phyloP scores from a whole-genome alignment of 176 grass and related monocot genomes.

The Oryza glaberrima region DNA sequence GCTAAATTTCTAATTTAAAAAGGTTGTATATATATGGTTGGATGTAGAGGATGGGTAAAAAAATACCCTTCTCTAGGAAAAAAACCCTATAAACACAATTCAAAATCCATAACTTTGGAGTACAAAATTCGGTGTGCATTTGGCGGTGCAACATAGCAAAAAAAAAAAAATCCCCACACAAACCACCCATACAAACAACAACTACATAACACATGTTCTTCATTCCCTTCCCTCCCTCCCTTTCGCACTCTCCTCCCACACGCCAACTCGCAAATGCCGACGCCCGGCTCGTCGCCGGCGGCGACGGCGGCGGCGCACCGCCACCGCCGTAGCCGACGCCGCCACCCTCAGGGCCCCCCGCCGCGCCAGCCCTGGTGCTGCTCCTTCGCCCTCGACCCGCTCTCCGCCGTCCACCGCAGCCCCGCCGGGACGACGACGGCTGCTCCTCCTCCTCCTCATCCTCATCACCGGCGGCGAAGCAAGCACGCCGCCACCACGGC shows the following conservation, averaged over 20 bases:
- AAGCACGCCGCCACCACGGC: constrained; percentile 38
- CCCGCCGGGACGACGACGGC: background rate
- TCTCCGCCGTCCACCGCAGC: constrained; percentile 43
- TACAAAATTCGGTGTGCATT: background rate
- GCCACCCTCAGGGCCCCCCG: background rate
- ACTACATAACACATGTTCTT: constrained; percentile 32
- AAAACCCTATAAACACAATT: background rate
- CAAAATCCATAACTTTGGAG: too few species aligned
- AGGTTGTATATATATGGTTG: too few species aligned
- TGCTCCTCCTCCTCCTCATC: too few species aligned
- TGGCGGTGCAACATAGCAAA: constrained; percentile 39
- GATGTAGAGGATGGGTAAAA: too few species aligned
- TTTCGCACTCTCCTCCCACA: constrained; percentile 19
- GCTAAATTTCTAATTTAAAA: too few species aligned
- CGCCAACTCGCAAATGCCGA: constrained; percentile 61
- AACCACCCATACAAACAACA: background rate
- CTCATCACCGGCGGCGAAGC: background rate
- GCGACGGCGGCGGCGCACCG: background rate
- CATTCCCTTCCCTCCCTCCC: background rate
- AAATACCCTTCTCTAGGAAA: too few species aligned
- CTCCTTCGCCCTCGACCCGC: constrained; percentile 67
- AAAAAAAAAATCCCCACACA: background rate
- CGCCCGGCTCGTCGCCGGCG: constrained; percentile 6
- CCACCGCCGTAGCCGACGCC: constrained; percentile 38
- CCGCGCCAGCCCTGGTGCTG: constrained; percentile 73